Conservation (phyloP, 192 early-diverging fungal genomes). For the Rhizophagus sp. region DNA sequence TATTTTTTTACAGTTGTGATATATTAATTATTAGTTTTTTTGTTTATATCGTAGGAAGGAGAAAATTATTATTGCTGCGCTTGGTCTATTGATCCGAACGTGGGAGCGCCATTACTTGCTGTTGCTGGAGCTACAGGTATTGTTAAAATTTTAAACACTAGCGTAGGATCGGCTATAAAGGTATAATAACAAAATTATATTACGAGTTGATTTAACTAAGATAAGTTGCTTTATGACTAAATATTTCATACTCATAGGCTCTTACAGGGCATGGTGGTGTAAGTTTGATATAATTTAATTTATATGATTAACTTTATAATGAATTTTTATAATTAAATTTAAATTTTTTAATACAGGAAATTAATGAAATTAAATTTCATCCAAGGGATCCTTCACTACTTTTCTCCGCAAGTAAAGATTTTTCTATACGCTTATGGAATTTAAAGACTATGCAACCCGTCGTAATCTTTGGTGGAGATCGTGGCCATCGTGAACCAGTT, state of each 20-base stretch:
- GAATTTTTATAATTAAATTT: neutral
- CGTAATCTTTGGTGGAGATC: slow-evolving; percentile 23
- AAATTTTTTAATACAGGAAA: slow-evolving; percentile 12
- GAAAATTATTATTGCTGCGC: slow-evolving; percentile 32
- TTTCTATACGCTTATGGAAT: slow-evolving; percentile 30
- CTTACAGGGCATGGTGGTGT: slow-evolving; percentile 29
- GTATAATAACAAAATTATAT: neutral
- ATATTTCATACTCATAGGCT: neutral
- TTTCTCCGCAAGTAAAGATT: slow-evolving; percentile 30
- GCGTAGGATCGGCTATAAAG: neutral
- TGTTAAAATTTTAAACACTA: slow-evolving; percentile 24
- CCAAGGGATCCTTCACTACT: neutral
- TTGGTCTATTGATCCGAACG: slow-evolving; percentile 22
- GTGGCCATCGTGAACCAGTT: slow-evolving; percentile 28
- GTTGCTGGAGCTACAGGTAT: slow-evolving; percentile 23
- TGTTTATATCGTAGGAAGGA: neutral
- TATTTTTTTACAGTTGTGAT: neutral
- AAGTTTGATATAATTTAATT: slow-evolving; percentile 1
- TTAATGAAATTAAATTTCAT: slow-evolving; percentile 31
- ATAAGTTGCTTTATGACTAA: neutral
- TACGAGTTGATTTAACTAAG: neutral
- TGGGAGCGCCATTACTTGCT: slow-evolving; percentile 19
- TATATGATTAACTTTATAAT: neutral
- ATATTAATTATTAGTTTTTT: neutral
- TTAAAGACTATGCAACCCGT: neutral